Percentiles rank a stretch among this genome's conserved stretches.
Conservation (phyloP, 2,329 filamentous ascomycete species). For the Knoxdaviesia capensis region DNA sequence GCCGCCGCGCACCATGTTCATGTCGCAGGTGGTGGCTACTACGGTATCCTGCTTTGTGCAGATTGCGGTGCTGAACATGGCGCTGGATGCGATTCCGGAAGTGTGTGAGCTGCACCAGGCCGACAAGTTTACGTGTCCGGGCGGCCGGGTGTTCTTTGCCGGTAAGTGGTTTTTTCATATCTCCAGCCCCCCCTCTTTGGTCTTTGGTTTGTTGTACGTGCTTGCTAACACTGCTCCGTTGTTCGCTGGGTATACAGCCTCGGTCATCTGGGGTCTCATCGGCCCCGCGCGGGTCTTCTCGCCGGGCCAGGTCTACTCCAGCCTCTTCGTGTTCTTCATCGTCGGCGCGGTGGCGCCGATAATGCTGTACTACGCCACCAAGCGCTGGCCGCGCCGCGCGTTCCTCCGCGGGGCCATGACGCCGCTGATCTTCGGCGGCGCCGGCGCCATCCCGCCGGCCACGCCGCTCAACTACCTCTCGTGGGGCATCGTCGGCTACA, state of each 20-base stretch:
- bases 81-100: slow-evolving; percentile 37
- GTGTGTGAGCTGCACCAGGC: slow-evolving; percentile 39
- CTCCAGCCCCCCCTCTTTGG: not conserved
- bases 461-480: slow-evolving; percentile 54
- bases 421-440: slow-evolving; percentile 41
- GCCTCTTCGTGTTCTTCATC: slow-evolving; percentile 38
- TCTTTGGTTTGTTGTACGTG: no score
- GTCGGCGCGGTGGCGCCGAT: slow-evolving; percentile 33
- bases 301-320: slow-evolving; percentile 38
- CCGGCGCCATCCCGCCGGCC: slow-evolving; percentile 38
- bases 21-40: slow-evolving; percentile 43
- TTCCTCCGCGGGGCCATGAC: slow-evolving; percentile 33
- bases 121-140: slow-evolving; percentile 42
- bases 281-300: slow-evolving; percentile 44
- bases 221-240: no score
- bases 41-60: slow-evolving; percentile 48
- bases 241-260: slow-evolving; percentile 18
- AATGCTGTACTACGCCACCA: slow-evolving; percentile 26
- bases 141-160: slow-evolving; percentile 42
- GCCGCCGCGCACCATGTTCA: slow-evolving; percentile 46
- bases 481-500: slow-evolving; percentile 51
- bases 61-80: slow-evolving; percentile 41
- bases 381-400: slow-evolving; percentile 26
- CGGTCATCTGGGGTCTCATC: slow-evolving; percentile 48
- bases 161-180: slow-evolving; percentile 15